These are phyloP conservation scores for Fagopyrum tataricum DNA, from an alignment of 148 eudicot species.

Conservation along the genomic window DNA sequence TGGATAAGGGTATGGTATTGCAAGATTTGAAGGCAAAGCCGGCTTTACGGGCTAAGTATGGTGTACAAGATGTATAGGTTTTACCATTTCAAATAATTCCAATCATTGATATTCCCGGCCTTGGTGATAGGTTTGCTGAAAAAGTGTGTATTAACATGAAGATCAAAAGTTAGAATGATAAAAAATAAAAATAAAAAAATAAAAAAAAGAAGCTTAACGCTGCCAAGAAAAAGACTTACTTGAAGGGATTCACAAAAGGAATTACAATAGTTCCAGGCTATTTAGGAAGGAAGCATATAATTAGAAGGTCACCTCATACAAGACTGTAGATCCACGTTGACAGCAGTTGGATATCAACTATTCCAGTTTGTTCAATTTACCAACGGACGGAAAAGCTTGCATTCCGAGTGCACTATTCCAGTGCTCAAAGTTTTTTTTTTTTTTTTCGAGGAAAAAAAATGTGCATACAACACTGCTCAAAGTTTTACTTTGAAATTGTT, in stretches of 20 bases:
- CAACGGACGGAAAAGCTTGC: too few relatives aligned
- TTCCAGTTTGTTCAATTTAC: too few relatives aligned
- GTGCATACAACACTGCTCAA: too few relatives aligned
- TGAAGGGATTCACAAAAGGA: conserved; percentile 86
- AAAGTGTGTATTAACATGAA: conserved; percentile 76
- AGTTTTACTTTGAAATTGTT: too few relatives aligned
- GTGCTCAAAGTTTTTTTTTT: too few relatives aligned
- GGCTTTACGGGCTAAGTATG: conserved; percentile 65
- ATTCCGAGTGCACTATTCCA: too few relatives aligned
- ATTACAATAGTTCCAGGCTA: conserved; percentile 65
- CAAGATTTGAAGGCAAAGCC: conserved; percentile 73
- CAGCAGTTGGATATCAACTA: too few relatives aligned
- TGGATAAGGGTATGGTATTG: conserved; percentile 83
- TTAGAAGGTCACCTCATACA: too few relatives aligned
- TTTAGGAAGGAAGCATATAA: conserved; percentile 58
- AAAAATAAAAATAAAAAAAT: too few relatives aligned
- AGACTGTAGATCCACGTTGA: too few relatives aligned
- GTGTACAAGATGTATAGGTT: conserved; percentile 81
- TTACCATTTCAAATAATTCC: conserved; percentile 76
- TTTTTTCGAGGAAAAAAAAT: too few relatives aligned
- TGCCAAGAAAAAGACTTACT: conserved; percentile 71
- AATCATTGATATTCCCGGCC: conserved; percentile 72
- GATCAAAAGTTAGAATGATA: conserved; percentile 86
- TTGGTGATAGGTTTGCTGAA: conserved; percentile 86
- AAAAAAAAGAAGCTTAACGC: conserved; percentile 85